Base-by-base conservation (phyloP, 345 rosid species). In the Pistacia atlantica region DNA sequence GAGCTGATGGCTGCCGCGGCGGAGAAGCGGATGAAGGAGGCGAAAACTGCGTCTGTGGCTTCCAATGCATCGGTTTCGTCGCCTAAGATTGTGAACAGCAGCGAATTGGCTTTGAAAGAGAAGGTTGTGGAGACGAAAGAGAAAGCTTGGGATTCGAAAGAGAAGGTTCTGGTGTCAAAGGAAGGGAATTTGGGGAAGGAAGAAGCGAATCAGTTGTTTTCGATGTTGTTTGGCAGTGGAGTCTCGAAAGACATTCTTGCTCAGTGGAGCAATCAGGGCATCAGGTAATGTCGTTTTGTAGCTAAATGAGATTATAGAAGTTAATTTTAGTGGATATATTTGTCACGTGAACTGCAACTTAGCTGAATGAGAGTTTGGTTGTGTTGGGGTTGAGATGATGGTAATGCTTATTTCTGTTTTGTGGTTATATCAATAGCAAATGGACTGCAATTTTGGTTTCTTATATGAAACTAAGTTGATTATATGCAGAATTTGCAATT, bases 1-100 rank as follows among this genome's bases (percentile, higher is more conserved):
- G 99, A 94, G 81, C 87, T 94, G 64, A 91, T 91, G 99, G 98
- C 99, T 17, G 91, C 99, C 3, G 99, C 99, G 1, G 99, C 99
- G 3, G 98, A 95, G 92, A 95, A 95, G 83, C 84, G 99, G 77
- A 85, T 93, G 87, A 69, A 77, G 67, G 86, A 78, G 14, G 73
- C 88, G 14, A 87, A 78, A 73, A 63, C 48, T 45, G 79, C 57
- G 52, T 65, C 78, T 51, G 79, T 81, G 13, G 56, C 84, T 54
- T 73, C 88, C 25, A 78, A 81, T 72, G 74, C 84, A 4, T 74
- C 72, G 12, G 77, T 61, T 65, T 63, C 84, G 49, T 76, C 81
- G 16, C 14, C 81, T 10, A 78, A 60, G 69, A 75, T 11, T 6
- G 68, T 13, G 22, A 80, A 72, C 62, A 72, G 74, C 68, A 65